phyloP scores from a whole-genome alignment of 2,329 filamentous ascomycete genomes.

The Microsporum canis region DNA sequence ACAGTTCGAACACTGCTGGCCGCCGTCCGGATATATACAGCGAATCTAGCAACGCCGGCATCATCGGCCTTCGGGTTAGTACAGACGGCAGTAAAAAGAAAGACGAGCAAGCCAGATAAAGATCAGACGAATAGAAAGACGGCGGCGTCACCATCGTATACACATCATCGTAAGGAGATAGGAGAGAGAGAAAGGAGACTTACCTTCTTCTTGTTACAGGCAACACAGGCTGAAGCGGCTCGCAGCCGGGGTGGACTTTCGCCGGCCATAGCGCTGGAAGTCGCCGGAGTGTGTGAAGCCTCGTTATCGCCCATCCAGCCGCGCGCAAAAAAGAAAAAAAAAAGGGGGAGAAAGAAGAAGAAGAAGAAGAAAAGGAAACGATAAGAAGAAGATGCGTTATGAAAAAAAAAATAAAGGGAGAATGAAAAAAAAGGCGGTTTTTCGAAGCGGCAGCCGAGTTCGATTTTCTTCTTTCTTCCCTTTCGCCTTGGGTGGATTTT shows the following conservation, averaged over 20 bases:
- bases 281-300: constrained; percentile 9
- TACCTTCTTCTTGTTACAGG: constrained; percentile 24
- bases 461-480: not conserved
- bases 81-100: not conserved
- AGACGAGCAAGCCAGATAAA: not conserved
- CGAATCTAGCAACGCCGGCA: constrained; percentile 17
- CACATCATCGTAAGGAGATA: not conserved
- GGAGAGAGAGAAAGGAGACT: not conserved
- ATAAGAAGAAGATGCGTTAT: not conserved
- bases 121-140: not conserved
- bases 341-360: not conserved
- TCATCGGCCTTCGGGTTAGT: not conserved
- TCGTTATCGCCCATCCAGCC: constrained; percentile 12
- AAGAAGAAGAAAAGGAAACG: not conserved
- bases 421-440: not conserved
- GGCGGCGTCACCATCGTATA: not conserved
- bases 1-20: constrained; percentile 20
- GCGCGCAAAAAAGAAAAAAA: not conserved
- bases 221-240: constrained; percentile 22
- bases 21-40: constrained; percentile 18
- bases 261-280: constrained; percentile 4
- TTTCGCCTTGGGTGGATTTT: not conserved
- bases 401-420: not conserved
- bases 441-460: not conserved
- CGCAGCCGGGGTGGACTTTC: constrained; percentile 20